phyloP scores from a whole-genome alignment of 2,329 filamentous ascomycete species.

The Penicillium sp. region DNA sequence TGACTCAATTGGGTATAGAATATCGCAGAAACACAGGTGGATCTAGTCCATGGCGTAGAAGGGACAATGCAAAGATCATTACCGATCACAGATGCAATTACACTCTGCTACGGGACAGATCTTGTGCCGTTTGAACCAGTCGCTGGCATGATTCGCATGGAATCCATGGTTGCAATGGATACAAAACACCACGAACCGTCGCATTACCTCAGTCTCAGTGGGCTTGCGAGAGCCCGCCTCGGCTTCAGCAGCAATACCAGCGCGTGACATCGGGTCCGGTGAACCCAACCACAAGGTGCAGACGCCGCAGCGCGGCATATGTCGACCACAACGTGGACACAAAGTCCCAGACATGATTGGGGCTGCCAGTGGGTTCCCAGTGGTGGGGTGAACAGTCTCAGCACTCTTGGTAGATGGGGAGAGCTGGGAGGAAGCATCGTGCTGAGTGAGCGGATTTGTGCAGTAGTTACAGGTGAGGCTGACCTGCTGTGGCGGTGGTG shows the following conservation, averaged over 20 bases:
- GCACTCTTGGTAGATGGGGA: slow-evolving; percentile 23
- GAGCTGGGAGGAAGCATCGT: slow-evolving; percentile 36
- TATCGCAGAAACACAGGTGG: not conserved
- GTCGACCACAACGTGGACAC: slow-evolving; percentile 60
- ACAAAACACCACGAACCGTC: slow-evolving; percentile 59
- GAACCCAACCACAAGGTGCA: slow-evolving; percentile 62
- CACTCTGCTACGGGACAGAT: slow-evolving; percentile 44
- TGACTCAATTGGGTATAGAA: slow-evolving; percentile 15
- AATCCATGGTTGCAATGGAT: slow-evolving; percentile 63
- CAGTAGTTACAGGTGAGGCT: slow-evolving; percentile 61
- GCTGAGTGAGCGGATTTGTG: slow-evolving; percentile 54
- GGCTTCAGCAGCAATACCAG: slow-evolving; percentile 36
- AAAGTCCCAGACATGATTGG: slow-evolving; percentile 49
- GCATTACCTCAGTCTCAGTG: slow-evolving; percentile 48
- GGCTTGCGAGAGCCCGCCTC: slow-evolving; percentile 25
- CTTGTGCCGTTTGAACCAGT: slow-evolving; percentile 54
- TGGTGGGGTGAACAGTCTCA: slow-evolving; percentile 37
- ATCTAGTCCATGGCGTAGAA: not conserved
- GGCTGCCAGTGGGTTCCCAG: slow-evolving; percentile 37
- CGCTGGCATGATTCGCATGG: slow-evolving; percentile 61
- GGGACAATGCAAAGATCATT: slow-evolving; percentile 1
- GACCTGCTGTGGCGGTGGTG: slow-evolving; percentile 53
- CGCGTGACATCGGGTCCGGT: slow-evolving; percentile 52
- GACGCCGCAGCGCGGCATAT: slow-evolving; percentile 62
- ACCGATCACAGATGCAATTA: slow-evolving; percentile 42